phyloP scores from a whole-genome alignment of 2,329 filamentous ascomycete species.

The Tolypocladium endophyticum region DNA sequence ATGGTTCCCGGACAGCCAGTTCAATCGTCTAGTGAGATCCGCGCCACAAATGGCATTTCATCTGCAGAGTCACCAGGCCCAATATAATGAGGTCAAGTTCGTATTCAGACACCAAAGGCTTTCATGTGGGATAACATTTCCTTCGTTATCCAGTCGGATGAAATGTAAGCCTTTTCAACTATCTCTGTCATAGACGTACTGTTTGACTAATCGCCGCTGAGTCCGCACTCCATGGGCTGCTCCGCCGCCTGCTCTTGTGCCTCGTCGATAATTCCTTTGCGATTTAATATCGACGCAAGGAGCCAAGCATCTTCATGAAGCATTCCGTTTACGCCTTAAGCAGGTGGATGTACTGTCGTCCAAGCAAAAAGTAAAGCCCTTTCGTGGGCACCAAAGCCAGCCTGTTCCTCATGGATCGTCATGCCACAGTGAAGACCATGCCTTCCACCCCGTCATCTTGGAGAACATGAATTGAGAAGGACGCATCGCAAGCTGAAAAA shows the following conservation, averaged over 20 bases:
- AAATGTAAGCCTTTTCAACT: neutral
- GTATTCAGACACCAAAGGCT: neutral
- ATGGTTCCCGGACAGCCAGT: neutral
- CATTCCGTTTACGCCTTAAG: neutral
- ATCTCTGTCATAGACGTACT: neutral
- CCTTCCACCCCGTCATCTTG: neutral
- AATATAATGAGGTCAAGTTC: neutral
- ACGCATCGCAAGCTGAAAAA: neutral
- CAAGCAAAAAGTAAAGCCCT: neutral
- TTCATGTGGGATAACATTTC: neutral
- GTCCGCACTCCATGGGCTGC: neutral
- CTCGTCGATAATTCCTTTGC: neutral
- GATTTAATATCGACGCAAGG: neutral
- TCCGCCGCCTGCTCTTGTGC: neutral
- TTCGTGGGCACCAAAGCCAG: constrained; percentile 1
- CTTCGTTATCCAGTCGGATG: neutral
- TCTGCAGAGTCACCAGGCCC: neutral
- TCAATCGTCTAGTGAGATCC: neutral
- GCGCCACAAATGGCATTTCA: neutral
- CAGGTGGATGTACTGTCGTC: neutral
- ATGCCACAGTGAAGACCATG: constrained; percentile 3
- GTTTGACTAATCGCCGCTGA: neutral
- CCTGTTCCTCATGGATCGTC: constrained; percentile 13
- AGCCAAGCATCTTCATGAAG: neutral
- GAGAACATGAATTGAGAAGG: neutral